Conservation (phyloP, 257 asterid genomes). For the Gentiana dahurica region DNA sequence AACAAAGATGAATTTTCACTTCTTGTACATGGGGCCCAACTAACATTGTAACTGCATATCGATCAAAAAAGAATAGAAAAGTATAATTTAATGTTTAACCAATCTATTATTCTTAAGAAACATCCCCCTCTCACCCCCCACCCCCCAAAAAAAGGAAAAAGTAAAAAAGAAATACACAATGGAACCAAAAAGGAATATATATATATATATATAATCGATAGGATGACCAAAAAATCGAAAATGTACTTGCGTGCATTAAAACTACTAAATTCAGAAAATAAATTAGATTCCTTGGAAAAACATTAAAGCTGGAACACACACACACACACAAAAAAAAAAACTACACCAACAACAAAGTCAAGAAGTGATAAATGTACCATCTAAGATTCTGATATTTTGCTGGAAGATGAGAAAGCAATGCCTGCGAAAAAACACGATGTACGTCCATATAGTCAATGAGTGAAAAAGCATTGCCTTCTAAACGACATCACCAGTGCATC, state of each 20-base stretch:
- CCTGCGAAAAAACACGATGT: slow-evolving; percentile 41
- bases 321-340: neutral
- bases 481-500: slow-evolving; percentile 17
- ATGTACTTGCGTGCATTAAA: neutral
- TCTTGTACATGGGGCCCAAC: too few species aligned
- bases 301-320: slow-evolving; percentile 3
- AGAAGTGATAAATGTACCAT: slow-evolving; percentile 37
- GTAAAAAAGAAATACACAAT: neutral
- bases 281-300: neutral
- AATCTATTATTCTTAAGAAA: too few species aligned
- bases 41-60: too few species aligned
- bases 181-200: too few species aligned
- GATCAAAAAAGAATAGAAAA: too few species aligned
- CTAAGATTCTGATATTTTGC: slow-evolving; percentile 59
- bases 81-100: too few species aligned
- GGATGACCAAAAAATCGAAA: neutral
- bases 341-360: neutral
- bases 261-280: neutral
- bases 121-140: too few species aligned
- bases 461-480: too few species aligned
- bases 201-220: too few species aligned
- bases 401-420: slow-evolving; percentile 54
- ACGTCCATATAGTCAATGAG: too few species aligned
- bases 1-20: too few species aligned
- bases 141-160: too few species aligned